Conservation (phyloP, 495 filamentous ascomycete species). For the Clavariopsis aquatica region DNA sequence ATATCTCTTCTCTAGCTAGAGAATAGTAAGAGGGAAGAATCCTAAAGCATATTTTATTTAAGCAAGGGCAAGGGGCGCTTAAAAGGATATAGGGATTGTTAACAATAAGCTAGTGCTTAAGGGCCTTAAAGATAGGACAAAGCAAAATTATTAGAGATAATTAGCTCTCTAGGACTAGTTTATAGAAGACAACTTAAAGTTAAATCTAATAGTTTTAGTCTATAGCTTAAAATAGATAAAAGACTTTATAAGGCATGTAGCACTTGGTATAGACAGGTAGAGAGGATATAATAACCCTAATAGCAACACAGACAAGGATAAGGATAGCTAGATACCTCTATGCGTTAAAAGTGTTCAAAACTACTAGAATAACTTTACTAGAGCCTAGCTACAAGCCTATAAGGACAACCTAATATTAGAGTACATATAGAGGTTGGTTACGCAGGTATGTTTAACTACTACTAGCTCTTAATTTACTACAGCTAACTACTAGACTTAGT, state of each 20-base stretch:
- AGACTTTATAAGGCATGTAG: slow-evolving; percentile 13
- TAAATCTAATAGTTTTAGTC: slow-evolving; percentile 6
- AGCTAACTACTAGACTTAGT: slow-evolving; percentile 2
- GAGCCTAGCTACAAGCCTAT: slow-evolving; percentile 17
- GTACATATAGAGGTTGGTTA: slow-evolving; percentile 16
- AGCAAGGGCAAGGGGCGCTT: slow-evolving; percentile 18
- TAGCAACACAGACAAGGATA: slow-evolving; percentile 1
- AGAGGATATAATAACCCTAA: slow-evolving; percentile 18
- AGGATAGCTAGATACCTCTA: slow-evolving; percentile 11
- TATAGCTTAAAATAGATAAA: slow-evolving; percentile 16
- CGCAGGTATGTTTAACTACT: slow-evolving; percentile 13
- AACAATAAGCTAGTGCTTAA: slow-evolving; percentile 25
- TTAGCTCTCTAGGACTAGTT: slow-evolving; percentile 14
- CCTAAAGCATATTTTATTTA: slow-evolving; percentile 14
- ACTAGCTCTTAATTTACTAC: neutral
- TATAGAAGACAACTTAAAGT: slow-evolving; percentile 10
- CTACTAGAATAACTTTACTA: slow-evolving; percentile 19
- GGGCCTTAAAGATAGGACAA: slow-evolving; percentile 13
- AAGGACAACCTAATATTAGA: slow-evolving; percentile 9
- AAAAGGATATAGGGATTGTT: slow-evolving; percentile 21
- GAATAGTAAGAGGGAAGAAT: slow-evolving; percentile 8
- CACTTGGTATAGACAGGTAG: slow-evolving; percentile 6
- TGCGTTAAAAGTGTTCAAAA: slow-evolving; percentile 14
- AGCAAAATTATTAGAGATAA: slow-evolving; percentile 18
- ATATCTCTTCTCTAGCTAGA: slow-evolving; percentile 23